Evolutionary conservation across 345 rosid genomes (phyloP).

Genomic region (Hibiscus mutabilis): DNA sequence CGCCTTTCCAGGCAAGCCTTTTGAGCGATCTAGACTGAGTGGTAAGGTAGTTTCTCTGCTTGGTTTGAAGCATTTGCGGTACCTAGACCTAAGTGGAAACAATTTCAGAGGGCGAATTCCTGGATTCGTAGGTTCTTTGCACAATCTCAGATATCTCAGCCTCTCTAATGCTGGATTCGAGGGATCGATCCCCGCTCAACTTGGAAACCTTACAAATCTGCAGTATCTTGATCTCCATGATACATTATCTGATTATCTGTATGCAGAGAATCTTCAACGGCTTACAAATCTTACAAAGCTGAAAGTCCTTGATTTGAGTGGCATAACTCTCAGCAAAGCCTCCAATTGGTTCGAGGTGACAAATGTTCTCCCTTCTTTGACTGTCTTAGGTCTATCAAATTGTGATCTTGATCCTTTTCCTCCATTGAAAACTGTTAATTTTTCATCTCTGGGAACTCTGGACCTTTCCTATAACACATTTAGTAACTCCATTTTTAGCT

Average conservation of each 20-base stretch:
- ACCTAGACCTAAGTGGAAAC: constrained; percentile 19
- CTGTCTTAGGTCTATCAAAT: background rate
- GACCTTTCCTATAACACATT: constrained; percentile 12
- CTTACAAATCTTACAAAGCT: constrained; percentile 15
- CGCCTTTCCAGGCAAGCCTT: constrained; percentile 16
- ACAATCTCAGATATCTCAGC: constrained; percentile 13
- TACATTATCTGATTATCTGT: background rate
- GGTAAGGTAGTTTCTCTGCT: constrained; percentile 9
- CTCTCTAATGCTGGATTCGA: constrained; percentile 20
- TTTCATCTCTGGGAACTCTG: constrained; percentile 19
- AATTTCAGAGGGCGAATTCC: constrained; percentile 3
- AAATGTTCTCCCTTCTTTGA: constrained; percentile 19
- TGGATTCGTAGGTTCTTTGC: constrained; percentile 11
- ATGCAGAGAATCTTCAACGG: constrained; percentile 23
- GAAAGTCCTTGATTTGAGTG: constrained; percentile 18
- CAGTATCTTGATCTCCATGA: constrained; percentile 12
- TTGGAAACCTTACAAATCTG: constrained; percentile 25
- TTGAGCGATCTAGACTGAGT: background rate
- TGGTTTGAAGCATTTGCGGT: constrained; percentile 16
- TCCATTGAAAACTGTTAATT: background rate
- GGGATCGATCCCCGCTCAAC: constrained; percentile 18
- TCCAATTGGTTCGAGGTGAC: constrained; percentile 5
- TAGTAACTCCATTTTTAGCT: background rate
- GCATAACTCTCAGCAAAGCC: background rate
- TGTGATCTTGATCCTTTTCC: background rate